Conservation (phyloP, 1,139 yeast genomes). For the Candida dubliniensis region DNA sequence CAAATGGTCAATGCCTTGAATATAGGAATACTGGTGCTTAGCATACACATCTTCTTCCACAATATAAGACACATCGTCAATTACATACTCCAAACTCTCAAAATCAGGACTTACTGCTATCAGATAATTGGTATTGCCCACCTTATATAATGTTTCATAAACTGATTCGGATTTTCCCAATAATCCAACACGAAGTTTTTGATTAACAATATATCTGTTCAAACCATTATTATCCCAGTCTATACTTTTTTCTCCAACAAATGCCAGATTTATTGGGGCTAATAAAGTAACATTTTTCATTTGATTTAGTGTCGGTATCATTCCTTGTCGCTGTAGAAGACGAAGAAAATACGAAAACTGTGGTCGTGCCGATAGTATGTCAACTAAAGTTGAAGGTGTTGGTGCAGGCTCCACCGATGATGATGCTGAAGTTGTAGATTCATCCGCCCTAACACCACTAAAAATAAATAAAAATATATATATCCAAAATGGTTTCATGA, state of each 20-base stretch:
- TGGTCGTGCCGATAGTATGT: conserved; percentile 69
- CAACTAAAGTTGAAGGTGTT: conserved; percentile 62
- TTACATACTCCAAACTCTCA: conserved; percentile 29
- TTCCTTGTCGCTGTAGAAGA: conserved; percentile 63
- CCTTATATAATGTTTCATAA: conserved; percentile 30
- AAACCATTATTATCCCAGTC: conserved; percentile 23
- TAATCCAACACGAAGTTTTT: conserved; percentile 36
- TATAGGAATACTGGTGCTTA: conserved; percentile 65
- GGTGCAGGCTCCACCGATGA: conserved; percentile 16
- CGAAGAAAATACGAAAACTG: conserved; percentile 72
- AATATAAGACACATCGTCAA: conserved; percentile 54
- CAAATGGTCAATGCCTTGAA: conserved; percentile 67
- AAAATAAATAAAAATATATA: neutral
- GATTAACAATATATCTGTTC: conserved; percentile 37
- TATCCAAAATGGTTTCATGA: neutral
- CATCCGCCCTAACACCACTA: neutral
- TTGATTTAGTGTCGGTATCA: conserved; percentile 67
- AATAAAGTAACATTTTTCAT: conserved; percentile 69
- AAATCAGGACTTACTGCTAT: conserved; percentile 32
- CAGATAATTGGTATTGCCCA: conserved; percentile 22
- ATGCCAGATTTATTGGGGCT: conserved; percentile 89
- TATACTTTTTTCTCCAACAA: conserved; percentile 25
- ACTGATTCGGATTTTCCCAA: conserved; percentile 28
- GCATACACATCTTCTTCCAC: conserved; percentile 68
- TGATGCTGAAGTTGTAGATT: conserved; percentile 4